phyloP scores from a whole-genome alignment of 2,329 filamentous ascomycete genomes.

The Arthrinium puccinioides region DNA sequence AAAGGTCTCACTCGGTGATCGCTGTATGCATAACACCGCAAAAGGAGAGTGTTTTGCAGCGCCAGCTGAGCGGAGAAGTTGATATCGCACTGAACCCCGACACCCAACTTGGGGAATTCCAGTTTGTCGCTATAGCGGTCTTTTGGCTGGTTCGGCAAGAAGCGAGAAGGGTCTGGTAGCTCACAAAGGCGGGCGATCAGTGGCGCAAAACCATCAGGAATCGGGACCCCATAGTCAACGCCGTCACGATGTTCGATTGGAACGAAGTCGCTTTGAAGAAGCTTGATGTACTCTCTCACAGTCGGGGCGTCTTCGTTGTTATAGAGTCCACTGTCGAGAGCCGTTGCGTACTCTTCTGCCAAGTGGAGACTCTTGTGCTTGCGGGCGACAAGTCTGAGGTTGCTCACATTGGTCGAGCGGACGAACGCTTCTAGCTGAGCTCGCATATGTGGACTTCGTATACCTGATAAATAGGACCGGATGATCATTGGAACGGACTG shows the following conservation, averaged over 20 bases:
- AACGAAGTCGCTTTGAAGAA: constrained; percentile 37
- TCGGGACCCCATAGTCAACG: constrained; percentile 28
- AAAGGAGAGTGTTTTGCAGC: constrained; percentile 73
- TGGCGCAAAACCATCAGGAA: constrained; percentile 22
- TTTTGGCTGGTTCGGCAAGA: constrained; percentile 42
- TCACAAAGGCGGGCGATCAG: constrained; percentile 35
- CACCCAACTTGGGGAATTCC: constrained; percentile 69
- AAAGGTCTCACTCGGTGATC: constrained; percentile 72
- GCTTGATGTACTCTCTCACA: constrained; percentile 40
- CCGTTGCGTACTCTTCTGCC: constrained; percentile 46
- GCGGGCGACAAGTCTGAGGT: constrained; percentile 34
- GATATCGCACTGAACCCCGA: constrained; percentile 86
- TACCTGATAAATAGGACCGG: constrained; percentile 44
- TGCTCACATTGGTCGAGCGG: constrained; percentile 12
- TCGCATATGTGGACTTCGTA: constrained; percentile 38
- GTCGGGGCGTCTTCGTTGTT: constrained; percentile 23
- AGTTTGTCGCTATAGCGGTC: constrained; percentile 53
- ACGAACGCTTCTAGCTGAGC: constrained; percentile 29
- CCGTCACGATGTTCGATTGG: constrained; percentile 10
- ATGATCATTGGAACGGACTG: constrained; percentile 6
- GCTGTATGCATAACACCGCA: constrained; percentile 75
- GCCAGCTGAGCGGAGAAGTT: constrained; percentile 83
- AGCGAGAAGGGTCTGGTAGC: constrained; percentile 41
- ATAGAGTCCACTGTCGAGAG: constrained; percentile 42
- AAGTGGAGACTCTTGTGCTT: constrained; percentile 50